Base-by-base conservation (phyloP, 2,329 filamentous ascomycete genomes). In the Cercospora nicotianae region DNA sequence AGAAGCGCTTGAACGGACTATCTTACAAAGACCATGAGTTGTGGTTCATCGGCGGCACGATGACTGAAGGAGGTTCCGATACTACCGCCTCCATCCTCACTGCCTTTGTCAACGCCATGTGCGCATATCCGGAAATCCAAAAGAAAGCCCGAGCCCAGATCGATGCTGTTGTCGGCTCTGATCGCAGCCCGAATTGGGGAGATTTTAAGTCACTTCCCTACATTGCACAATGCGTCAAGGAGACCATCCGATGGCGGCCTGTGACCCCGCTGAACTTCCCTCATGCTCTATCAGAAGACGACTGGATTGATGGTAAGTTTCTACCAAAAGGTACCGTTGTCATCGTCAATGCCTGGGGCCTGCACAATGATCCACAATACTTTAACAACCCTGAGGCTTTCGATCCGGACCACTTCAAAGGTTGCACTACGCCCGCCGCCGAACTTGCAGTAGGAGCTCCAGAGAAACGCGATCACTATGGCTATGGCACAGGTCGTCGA, bases 1-100 rank as follows among this genome's bases (percentile, higher is more conserved):
- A 72, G 67, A 72, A 70, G 31, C 48, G 48, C 48, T 53, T 53
- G 48, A 53, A 53, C 26, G 48, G 48, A 3, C 12, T 53, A 1
- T 26, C 28, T 13, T 60, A 26, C 48, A 23, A 26, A 16, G 48
- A 53, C 12, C 23, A 53, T 26, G 23, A 53, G 12, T 23, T 53
- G 23, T 53, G 48, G 48, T 53, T 53, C 48, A 53, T 53, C 23
- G 48, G 48, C 2, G 48, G 48, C 12, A 53, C 48, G n/a, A 53
- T 55, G 48, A 30, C 48, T 4, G 48, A 55, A 8, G 48, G 48
- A 55, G 48, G 48, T 3, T 55, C 23, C 13, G 48, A 55, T 18
- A 55, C 48, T 23, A 55, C 48, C 7, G 48, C 23, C 30, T 55
- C 48, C 13, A 30, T 55, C 1, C 48, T 55, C 13, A 55, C 48